Percentiles rank a stretch among this genome's conserved stretches.
These are phyloP conservation scores for Arthrinium puccinioides DNA, from an alignment of 2,329 filamentous ascomycete species.

Conservation along the genomic window DNA sequence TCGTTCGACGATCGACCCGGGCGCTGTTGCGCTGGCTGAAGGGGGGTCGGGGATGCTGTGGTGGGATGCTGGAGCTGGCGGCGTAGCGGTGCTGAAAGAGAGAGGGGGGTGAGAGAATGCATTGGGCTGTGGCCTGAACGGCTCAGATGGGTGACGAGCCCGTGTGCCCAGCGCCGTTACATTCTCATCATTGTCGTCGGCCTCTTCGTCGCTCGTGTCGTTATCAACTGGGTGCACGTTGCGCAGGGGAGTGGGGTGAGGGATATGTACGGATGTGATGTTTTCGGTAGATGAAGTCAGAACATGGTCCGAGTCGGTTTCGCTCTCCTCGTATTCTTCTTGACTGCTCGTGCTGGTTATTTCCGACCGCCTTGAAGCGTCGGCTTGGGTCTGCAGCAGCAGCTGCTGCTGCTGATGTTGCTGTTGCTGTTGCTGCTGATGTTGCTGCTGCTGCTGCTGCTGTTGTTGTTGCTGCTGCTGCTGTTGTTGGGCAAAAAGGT, in stretches of 20 bases:
- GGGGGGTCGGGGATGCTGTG: slow-evolving; percentile 42
- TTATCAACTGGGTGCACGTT: slow-evolving; percentile 28
- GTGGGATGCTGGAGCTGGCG: slow-evolving; percentile 38
- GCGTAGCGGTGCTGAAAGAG: slow-evolving; percentile 42
- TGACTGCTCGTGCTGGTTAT: slow-evolving; percentile 63
- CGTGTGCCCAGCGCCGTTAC: slow-evolving; percentile 67
- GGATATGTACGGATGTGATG: slow-evolving; percentile 21
- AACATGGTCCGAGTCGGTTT: slow-evolving; percentile 74
- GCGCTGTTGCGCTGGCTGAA: slow-evolving; percentile 42
- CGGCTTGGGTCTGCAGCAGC: too few species aligned
- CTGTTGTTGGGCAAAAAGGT: slow-evolving; percentile 20
- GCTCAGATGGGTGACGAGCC: slow-evolving; percentile 41
- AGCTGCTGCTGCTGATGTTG: too few species aligned
- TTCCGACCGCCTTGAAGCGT: slow-evolving; percentile 25
- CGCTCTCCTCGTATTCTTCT: slow-evolving; percentile 90
- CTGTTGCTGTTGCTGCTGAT: slow-evolving; percentile 8
- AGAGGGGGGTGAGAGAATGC: slow-evolving; percentile 80
- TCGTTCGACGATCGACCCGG: slow-evolving; percentile 35
- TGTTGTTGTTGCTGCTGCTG: slow-evolving; percentile 24
- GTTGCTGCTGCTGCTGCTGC: neutral
- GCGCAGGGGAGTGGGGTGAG: slow-evolving; percentile 25
- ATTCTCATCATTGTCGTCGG: slow-evolving; percentile 68
- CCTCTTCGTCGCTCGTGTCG: slow-evolving; percentile 41
- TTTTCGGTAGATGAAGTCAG: slow-evolving; percentile 55
- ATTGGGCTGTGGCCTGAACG: slow-evolving; percentile 84